Evolutionary conservation across 2,329 filamentous ascomycete species (phyloP), one percentile per base, ranked within the genome.

Genomic region (Ilyonectria mors-panacis): DNA sequence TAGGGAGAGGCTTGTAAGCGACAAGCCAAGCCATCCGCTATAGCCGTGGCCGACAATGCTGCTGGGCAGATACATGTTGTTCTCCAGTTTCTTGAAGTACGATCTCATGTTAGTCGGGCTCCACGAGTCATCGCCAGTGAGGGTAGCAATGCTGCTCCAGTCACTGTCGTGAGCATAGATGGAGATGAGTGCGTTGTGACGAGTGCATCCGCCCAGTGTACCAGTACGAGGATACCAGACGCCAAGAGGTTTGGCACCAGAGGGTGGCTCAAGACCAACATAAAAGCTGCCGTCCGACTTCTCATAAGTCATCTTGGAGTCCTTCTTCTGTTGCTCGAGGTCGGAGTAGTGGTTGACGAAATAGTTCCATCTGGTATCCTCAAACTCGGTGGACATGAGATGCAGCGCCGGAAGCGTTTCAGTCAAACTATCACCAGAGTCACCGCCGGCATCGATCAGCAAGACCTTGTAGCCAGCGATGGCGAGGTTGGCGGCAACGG

Each of bases 261-360:
- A 67, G 0, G 83, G 82, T 0, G 83, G 84, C 19, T 78, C 67
- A 1, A 76, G 71, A 6, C 76, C 76, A 10, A 72, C 62, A 13
- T 76, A 85, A 6, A 79, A 66, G 28, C 74, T 71, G 3, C 83
- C 83, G 26, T 82, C 74, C 0, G 80, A 57, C 12, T 72, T 77
- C 17, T 76, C 66, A 68, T 81, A 85, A 0, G 78, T 80, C 71
- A 81, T 78, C 78, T 91, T 85, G 72, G 90, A 87, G 50, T 83
- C 80, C 39, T 82, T 79, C 69, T 87, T 84, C 12, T 84, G 83
- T 4, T 68, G 57, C 6, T 78, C 76, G 19, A 84, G 76, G 68
- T 90, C 84, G 6, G 82, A 78, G 72, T 89, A 91, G 77, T 91
- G 89, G 59, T 86, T 85, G 64, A 91, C 88, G 68, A 85, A 92